Evolutionary conservation across 1,284 basidiomycete species (phyloP).

Genomic region (Hymenochaete sp.): DNA sequence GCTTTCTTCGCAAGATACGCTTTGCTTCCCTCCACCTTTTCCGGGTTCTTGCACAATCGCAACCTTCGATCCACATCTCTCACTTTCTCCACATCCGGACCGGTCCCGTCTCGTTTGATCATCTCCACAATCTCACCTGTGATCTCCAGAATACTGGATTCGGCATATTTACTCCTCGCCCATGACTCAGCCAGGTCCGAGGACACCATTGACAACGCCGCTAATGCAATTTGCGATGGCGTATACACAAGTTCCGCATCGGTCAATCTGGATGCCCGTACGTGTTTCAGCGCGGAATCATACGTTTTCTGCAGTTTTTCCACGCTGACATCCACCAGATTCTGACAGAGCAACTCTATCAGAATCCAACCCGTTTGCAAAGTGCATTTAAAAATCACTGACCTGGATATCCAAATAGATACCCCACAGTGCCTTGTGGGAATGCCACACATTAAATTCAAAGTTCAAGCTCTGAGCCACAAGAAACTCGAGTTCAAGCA

Average conservation of each 20-base stretch:
- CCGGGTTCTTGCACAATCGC: conserved; percentile 84
- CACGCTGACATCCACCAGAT: conserved; percentile 36
- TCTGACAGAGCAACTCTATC: conserved; percentile 31
- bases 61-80: conserved; percentile 81
- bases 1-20: conserved; percentile 61
- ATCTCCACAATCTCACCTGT: conserved; percentile 48
- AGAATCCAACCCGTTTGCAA: not conserved
- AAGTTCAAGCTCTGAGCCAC: conserved; percentile 90
- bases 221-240: conserved; percentile 91
- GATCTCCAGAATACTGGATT: conserved; percentile 26
- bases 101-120: conserved; percentile 49
- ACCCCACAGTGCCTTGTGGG: conserved; percentile 85
- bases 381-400: conserved; percentile 20
- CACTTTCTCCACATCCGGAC: conserved; percentile 73
- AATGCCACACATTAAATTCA: conserved; percentile 89
- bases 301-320: conserved; percentile 43
- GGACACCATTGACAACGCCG: conserved; percentile 63
- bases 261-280: conserved; percentile 73
- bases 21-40: conserved; percentile 82
- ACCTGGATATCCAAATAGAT: conserved; percentile 89
- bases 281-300: conserved; percentile 49
- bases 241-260: conserved; percentile 89
- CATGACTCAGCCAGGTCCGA: conserved; percentile 57
- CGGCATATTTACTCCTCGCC: conserved; percentile 44
- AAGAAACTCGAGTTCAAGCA: conserved; percentile 90